phyloP scores from a whole-genome alignment of 2,329 filamentous ascomycete genomes.

The Cladosporium sp. region DNA sequence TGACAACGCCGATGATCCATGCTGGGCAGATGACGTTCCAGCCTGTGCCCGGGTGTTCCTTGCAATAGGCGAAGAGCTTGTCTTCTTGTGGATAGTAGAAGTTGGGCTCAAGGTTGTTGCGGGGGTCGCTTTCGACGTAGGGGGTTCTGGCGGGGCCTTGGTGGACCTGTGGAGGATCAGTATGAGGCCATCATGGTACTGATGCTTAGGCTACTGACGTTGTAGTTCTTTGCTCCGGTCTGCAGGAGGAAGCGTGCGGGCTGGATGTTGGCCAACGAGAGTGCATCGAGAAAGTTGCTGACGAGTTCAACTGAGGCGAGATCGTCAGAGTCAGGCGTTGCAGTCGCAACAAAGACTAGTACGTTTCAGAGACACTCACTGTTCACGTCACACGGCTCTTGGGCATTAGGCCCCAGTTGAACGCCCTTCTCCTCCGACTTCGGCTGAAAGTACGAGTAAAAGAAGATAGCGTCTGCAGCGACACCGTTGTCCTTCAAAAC shows the following conservation, averaged over 20 bases:
- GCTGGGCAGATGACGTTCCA: slow-evolving; percentile 47
- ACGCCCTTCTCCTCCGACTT: slow-evolving; percentile 37
- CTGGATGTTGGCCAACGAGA: slow-evolving; percentile 37
- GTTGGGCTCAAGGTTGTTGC: slow-evolving; percentile 42
- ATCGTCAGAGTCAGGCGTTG: slow-evolving; percentile 30
- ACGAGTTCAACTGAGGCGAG: slow-evolving; percentile 43
- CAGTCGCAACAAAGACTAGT: too few relatives aligned
- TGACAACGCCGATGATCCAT: slow-evolving; percentile 44
- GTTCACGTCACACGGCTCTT: slow-evolving; percentile 46
- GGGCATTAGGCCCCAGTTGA: slow-evolving; percentile 44
- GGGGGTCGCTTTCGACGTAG: slow-evolving; percentile 41
- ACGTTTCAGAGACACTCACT: slow-evolving; percentile 30
- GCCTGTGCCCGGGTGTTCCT: slow-evolving; percentile 23
- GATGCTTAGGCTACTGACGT: slow-evolving; percentile 10
- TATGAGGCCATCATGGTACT: background rate
- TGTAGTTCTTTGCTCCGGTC: slow-evolving; percentile 50
- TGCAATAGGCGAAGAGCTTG: slow-evolving; percentile 39
- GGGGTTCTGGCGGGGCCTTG: slow-evolving; percentile 41
- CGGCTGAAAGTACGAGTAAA: slow-evolving; percentile 49
- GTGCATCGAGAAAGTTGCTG: slow-evolving; percentile 42
- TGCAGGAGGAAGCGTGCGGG: slow-evolving; percentile 46
- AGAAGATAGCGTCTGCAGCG: slow-evolving; percentile 44
- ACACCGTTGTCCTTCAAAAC: slow-evolving; percentile 31
- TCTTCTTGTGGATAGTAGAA: slow-evolving; percentile 51
- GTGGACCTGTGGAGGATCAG: slow-evolving; percentile 29